Evolutionary conservation across 768 basidiomycete species (phyloP).

Genomic region (Psilocybe tampanensis): DNA sequence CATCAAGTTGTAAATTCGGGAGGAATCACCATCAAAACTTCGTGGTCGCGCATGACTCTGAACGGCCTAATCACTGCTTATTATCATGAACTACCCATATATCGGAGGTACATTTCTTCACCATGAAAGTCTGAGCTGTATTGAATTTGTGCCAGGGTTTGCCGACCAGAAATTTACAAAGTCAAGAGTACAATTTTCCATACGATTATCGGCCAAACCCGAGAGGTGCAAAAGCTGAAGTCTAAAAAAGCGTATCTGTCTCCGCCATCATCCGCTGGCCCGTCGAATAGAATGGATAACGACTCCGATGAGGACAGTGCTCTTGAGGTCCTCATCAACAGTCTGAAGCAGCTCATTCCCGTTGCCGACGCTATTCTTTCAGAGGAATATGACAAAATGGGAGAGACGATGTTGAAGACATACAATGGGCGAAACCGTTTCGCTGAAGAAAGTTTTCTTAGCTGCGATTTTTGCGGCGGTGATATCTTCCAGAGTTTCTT

Average conservation of each 20-base stretch:
- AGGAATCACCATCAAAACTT: slow-evolving; percentile 80
- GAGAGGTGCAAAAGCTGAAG: slow-evolving; percentile 17
- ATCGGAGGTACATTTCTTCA: slow-evolving; percentile 58
- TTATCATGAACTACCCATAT: slow-evolving; percentile 77
- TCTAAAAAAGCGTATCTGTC: background rate
- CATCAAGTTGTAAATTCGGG: slow-evolving; percentile 86
- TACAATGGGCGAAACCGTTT: slow-evolving; percentile 6
- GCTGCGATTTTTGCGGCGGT: slow-evolving; percentile 79
- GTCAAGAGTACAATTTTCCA: slow-evolving; percentile 69
- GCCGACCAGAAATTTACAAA: slow-evolving; percentile 76
- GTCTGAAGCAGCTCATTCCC: slow-evolving; percentile 38
- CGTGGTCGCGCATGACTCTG: slow-evolving; percentile 86
- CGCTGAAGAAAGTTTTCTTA: slow-evolving; percentile 32
- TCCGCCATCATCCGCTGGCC: background rate
- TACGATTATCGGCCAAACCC: slow-evolving; percentile 42
- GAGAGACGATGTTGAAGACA: slow-evolving; percentile 1
- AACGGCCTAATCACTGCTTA: slow-evolving; percentile 60
- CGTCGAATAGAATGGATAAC: background rate
- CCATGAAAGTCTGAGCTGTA: background rate
- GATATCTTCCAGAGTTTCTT: slow-evolving; percentile 86
- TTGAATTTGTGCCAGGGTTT: slow-evolving; percentile 53
- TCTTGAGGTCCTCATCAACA: slow-evolving; percentile 13
- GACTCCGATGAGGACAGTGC: background rate
- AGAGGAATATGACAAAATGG: slow-evolving; percentile 43
- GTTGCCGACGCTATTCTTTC: slow-evolving; percentile 55